These are phyloP conservation scores for Xerocomus spinulosus DNA, from an alignment of 768 basidiomycete species.

Conservation along the genomic window DNA sequence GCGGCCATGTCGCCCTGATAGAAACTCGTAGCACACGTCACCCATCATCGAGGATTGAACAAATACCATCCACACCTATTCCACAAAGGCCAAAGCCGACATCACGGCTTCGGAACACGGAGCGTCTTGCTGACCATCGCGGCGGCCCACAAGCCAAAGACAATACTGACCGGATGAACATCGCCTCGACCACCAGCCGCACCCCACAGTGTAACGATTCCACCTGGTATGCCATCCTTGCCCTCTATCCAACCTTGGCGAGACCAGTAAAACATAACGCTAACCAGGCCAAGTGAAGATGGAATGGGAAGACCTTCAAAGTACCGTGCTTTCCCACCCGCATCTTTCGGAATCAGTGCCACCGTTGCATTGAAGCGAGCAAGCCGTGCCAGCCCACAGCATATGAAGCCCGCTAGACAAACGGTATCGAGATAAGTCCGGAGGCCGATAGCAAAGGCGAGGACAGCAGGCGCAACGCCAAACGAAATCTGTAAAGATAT, in stretches of 20 bases:
- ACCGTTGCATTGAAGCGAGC: conserved; percentile 99
- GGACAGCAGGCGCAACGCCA: conserved; percentile 92
- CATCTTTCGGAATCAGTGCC: conserved; percentile 86
- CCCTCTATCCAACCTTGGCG: conserved; percentile 82
- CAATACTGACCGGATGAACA: conserved; percentile 68
- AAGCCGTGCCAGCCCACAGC: conserved; percentile 92
- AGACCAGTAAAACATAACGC: conserved; percentile 74
- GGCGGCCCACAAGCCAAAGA: conserved; percentile 87
- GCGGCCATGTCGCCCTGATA: background rate
- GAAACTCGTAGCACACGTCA: conserved; percentile 6
- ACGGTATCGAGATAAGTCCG: conserved; percentile 89
- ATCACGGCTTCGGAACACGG: conserved; percentile 71
- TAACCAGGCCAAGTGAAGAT: conserved; percentile 78
- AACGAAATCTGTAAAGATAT: conserved; percentile 89
- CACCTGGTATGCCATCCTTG: conserved; percentile 68
- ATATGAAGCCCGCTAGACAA: conserved; percentile 84
- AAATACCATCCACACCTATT: background rate
- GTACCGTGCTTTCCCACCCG: conserved; percentile 82
- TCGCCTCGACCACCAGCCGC: conserved; percentile 71
- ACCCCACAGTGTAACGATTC: conserved; percentile 73
- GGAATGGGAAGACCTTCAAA: conserved; percentile 99
- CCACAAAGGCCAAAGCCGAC: background rate
- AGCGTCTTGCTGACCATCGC: conserved; percentile 99
- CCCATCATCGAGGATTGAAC: background rate
- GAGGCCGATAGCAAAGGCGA: conserved; percentile 88